These are phyloP conservation scores for Stygiomarasmius scandens DNA, from an alignment of 1,284 basidiomycete species.

Conservation along the genomic window DNA sequence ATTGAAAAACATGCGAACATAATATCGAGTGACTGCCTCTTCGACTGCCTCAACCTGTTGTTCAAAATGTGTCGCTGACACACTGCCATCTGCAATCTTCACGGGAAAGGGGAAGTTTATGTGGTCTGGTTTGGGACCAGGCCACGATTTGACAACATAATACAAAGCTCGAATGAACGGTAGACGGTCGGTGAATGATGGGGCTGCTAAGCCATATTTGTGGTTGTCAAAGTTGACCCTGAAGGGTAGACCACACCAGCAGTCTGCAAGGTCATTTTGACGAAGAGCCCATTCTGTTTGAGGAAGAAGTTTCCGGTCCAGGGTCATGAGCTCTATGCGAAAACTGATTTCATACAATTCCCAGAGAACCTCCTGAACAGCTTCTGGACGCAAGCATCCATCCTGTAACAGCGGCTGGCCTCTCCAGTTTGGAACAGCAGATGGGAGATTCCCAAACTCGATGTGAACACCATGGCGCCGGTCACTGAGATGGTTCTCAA, in stretches of 20 bases:
- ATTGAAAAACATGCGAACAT: background rate
- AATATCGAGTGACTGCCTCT: background rate
- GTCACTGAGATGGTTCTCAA: background rate
- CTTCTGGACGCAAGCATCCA: background rate
- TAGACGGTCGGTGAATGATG: background rate
- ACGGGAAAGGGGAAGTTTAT: background rate
- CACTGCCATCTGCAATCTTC: background rate
- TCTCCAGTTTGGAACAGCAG: background rate
- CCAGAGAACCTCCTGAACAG: background rate
- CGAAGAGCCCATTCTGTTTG: background rate
- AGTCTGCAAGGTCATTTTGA: background rate
- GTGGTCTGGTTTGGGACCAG: background rate
- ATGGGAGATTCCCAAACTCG: background rate
- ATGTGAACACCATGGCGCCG: background rate
- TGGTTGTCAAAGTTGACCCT: background rate
- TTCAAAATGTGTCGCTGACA: background rate
- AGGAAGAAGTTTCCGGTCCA: background rate
- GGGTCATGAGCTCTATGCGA: background rate
- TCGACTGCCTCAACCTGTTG: background rate
- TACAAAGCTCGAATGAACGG: background rate
- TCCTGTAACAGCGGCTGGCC: background rate
- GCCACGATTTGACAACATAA: background rate
- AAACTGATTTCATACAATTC: slow-evolving; percentile 1
- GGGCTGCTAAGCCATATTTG: background rate
- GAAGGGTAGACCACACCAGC: background rate